Evolutionary conservation across 352 stramenopile species (phyloP), one percentile per base, ranked within the genome.

Genomic region (Phytophthora multivora): DNA sequence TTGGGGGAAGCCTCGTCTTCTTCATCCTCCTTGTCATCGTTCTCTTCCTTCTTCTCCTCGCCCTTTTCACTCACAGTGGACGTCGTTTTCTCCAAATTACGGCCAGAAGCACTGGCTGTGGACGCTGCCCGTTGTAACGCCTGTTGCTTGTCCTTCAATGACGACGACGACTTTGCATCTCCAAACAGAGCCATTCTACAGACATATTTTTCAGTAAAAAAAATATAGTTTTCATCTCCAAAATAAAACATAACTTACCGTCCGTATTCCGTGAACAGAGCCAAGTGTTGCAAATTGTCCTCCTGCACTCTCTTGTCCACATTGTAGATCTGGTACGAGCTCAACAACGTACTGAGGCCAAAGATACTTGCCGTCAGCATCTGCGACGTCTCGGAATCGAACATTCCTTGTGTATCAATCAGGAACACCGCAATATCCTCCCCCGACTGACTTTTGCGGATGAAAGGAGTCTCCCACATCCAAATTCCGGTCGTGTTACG

Each of bases 401-500:
- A 99, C 95, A 99, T 99, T 39, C 98, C 98, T 76, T 99, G 98
- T 9, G 98, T 99, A 76, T 99, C 98, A 43, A 99, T 98, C 8
- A 99, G 51, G 23, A 99, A 89, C 15, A 99, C 88, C 1, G 97
- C 97, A 40, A 99, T 89, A 47, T 92, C 83, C 63, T 96, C 87
- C 39, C 84, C 86, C 18, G 76, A 83, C 21, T 80, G 67, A 50
- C 89, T 92, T 63, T 98, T 92, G 46, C 89, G 89, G 67, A 99
- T 89, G 69, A 99, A 99, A 7, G 97, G 96, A 59, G 98, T 91
- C 74, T 93, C 97, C 97, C 97, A 99, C 88, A 99, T 98, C 97
- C 97, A 99, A 65, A 99, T 99, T 48, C 97, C 98, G 21, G 97
- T 99, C 15, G 97, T 99, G 76, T 99, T 98, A 35, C 97, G 86